Percentiles rank a stretch among this genome's conserved stretches.
Conservation (phyloP, 805 yeast species). For the Starmerella apicola region DNA sequence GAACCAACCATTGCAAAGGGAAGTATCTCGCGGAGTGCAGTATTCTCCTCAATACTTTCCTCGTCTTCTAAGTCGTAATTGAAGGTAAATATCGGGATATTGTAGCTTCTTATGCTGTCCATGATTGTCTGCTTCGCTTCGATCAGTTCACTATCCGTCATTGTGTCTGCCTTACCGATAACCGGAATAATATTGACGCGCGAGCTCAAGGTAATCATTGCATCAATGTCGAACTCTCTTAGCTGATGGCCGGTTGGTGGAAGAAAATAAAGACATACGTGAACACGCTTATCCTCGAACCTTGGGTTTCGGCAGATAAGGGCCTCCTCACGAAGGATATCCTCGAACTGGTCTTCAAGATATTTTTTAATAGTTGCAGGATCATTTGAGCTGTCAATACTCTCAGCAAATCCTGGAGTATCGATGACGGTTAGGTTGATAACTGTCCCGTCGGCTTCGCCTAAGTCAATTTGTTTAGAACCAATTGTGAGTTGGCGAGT, state of each 20-base stretch:
- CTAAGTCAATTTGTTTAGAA: slow-evolving; percentile 30
- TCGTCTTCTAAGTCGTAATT: slow-evolving; percentile 49
- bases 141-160: slow-evolving; percentile 50
- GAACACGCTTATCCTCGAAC: slow-evolving; percentile 62
- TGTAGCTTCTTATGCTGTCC: slow-evolving; percentile 43
- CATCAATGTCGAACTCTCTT: slow-evolving; percentile 58
- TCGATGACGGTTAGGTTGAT: slow-evolving; percentile 48
- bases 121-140: slow-evolving; percentile 42
- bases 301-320: slow-evolving; percentile 77
- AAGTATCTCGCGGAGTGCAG: slow-evolving; percentile 34
- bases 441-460: slow-evolving; percentile 44
- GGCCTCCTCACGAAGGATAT: slow-evolving; percentile 68
- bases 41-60: slow-evolving; percentile 27
- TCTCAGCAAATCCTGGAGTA: slow-evolving; percentile 70
- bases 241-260: slow-evolving; percentile 40
- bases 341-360: slow-evolving; percentile 58
- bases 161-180: slow-evolving; percentile 65
- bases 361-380: slow-evolving; percentile 39
- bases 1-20: slow-evolving; percentile 58
- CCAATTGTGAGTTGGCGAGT: slow-evolving; percentile 17
- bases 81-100: slow-evolving; percentile 62
- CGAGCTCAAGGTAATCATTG: slow-evolving; percentile 56
- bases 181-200: slow-evolving; percentile 78
- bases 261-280: slow-evolving; percentile 68
- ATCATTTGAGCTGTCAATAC: slow-evolving; percentile 45